A percentile compares a stretch with the other conserved stretches of the same genome.
phyloP scores from a whole-genome alignment of 129 eudicot species.

The Artemisia annua region DNA sequence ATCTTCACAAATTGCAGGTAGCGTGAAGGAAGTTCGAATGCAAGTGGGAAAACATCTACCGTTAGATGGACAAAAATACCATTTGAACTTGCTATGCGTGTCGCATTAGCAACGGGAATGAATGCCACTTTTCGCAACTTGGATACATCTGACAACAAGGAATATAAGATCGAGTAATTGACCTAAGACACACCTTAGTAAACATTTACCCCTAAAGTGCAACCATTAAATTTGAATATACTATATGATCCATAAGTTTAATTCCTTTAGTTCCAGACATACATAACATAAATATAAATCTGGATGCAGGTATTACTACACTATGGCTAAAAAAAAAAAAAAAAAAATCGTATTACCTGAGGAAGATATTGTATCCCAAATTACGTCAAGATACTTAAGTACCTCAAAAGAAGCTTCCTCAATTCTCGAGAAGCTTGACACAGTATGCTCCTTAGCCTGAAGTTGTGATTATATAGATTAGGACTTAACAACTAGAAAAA shows the following conservation, averaged over 20 bases:
- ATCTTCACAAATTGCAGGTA: conserved; percentile 18
- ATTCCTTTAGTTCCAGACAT: no score
- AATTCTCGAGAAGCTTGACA: not conserved
- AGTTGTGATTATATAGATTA: not conserved
- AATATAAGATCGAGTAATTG: no score
- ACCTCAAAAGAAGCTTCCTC: conserved; percentile 20
- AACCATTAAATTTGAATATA: no score
- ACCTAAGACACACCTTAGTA: no score
- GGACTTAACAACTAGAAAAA: not conserved
- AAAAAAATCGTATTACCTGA: not conserved
- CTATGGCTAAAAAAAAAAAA: not conserved
- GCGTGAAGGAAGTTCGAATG: conserved; percentile 14
- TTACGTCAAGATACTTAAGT: conserved; percentile 13
- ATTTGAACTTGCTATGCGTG: not conserved
- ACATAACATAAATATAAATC: no score
- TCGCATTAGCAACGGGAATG: not conserved
- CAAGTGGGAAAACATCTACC: not conserved
- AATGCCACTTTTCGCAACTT: not conserved
- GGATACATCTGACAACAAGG: not conserved
- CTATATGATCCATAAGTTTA: no score
- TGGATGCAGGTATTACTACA: not conserved
- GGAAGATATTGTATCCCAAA: conserved; percentile 12
- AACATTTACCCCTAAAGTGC: no score
- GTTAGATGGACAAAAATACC: not conserved
- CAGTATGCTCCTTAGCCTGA: not conserved